Conservation (phyloP, 805 yeast species). For the Candida koratica region DNA sequence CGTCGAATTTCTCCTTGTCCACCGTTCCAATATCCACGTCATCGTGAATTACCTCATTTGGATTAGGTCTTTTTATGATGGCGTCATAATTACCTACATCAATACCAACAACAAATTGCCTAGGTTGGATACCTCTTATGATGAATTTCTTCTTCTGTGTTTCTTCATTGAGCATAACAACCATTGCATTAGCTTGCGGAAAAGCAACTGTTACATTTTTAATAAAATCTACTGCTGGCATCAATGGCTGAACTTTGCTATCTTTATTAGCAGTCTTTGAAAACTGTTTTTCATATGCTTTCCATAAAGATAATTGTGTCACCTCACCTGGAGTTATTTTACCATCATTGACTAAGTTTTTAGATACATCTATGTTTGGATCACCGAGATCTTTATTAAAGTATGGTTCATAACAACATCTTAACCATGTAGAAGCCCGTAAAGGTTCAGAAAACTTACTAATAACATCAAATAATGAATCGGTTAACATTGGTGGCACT, state of each 20-base stretch:
- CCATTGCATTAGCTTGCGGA: conserved; percentile 89
- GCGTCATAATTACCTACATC: conserved; percentile 45
- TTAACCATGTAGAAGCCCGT: conserved; percentile 91
- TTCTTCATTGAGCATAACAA: conserved; percentile 53
- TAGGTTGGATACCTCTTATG: conserved; percentile 91
- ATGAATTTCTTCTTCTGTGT: conserved; percentile 72
- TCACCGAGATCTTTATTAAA: conserved; percentile 14
- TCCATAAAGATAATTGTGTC: conserved; percentile 94
- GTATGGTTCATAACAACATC: conserved; percentile 80
- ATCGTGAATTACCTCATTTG: conserved; percentile 2
- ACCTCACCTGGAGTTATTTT: conserved; percentile 61
- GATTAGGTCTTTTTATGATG: conserved; percentile 22
- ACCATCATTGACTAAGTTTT: conserved; percentile 4
- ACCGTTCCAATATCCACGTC: conserved; percentile 33
- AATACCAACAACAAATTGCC: conserved; percentile 52
- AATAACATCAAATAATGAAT: conserved; percentile 54
- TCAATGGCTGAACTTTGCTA: conserved; percentile 37
- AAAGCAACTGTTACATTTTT: conserved; percentile 90
- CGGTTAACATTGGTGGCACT: conserved; percentile 58
- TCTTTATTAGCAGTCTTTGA: conserved; percentile 53
- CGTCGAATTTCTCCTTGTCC: conserved; percentile 29
- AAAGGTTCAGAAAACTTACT: conserved; percentile 74
- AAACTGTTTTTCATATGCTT: conserved; percentile 86
- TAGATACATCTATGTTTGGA: conserved; percentile 20
- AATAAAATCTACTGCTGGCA: conserved; percentile 96